phyloP scores from a whole-genome alignment of 495 filamentous ascomycete species.

The Hyaloscypha bicolor region DNA sequence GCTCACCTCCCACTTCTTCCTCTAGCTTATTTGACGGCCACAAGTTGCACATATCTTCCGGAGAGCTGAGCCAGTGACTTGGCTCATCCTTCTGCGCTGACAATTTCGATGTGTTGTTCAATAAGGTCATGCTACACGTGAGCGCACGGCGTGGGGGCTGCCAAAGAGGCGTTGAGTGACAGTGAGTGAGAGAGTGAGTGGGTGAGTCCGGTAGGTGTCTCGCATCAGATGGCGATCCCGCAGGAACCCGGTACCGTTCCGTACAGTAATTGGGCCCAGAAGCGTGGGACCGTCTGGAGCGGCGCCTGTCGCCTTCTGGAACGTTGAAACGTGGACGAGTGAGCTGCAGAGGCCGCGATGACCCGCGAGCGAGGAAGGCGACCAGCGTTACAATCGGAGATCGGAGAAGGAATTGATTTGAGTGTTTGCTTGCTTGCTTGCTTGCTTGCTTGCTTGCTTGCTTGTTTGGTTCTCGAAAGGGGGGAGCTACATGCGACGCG shows the following conservation, averaged over 20 bases:
- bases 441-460: no score
- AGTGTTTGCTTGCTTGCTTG: not conserved
- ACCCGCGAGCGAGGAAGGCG: not conserved
- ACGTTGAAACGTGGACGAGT: constrained; percentile 27
- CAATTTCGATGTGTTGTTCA: constrained; percentile 15
- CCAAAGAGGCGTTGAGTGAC: not conserved
- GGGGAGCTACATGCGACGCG: not conserved
- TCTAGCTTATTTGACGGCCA: constrained; percentile 17
- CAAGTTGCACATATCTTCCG: constrained; percentile 21
- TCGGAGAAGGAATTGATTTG: not conserved
- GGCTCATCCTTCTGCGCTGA: constrained; percentile 20
- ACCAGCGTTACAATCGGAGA: not conserved
- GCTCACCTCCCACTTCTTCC: constrained; percentile 27
- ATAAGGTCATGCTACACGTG: not conserved
- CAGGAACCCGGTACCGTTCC: constrained; percentile 1
- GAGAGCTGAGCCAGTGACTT: constrained; percentile 3
- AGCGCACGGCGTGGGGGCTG: not conserved
- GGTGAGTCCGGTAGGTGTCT: not conserved
- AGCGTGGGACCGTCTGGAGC: constrained; percentile 3
- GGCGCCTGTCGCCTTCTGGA: constrained; percentile 17
- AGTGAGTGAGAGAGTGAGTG: not conserved
- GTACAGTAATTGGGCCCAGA: constrained; percentile 7
- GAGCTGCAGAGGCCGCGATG: not conserved
- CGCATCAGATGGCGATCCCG: constrained; percentile 1
- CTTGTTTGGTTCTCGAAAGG: not conserved